phyloP scores from a whole-genome alignment of 352 stramenopile genomes.

The Thalassiosira livingstoniorum region DNA sequence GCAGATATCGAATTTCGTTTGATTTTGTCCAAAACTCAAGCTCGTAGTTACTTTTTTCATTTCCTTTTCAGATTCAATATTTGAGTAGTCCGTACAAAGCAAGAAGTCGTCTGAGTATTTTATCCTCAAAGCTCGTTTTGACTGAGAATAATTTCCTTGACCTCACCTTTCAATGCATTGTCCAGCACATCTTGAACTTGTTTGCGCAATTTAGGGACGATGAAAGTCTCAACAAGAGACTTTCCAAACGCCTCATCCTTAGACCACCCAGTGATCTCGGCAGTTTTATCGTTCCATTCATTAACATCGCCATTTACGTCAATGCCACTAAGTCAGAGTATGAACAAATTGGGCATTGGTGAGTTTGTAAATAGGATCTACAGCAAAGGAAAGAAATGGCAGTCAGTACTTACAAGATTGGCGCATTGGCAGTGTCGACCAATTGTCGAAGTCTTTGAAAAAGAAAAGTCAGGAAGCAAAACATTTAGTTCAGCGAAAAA shows the following conservation, averaged over 20 bases:
- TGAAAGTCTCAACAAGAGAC: slow-evolving; percentile 87
- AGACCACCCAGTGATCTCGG: slow-evolving; percentile 22
- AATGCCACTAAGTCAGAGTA: no score
- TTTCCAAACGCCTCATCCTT: slow-evolving; percentile 88
- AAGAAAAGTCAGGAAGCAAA: no score
- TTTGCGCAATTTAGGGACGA: slow-evolving; percentile 85
- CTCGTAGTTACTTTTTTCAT: no score
- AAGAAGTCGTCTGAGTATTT: no score
- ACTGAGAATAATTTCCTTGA: slow-evolving; percentile 6
- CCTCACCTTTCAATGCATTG: slow-evolving; percentile 33
- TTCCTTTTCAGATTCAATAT: no score
- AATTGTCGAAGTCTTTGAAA: slow-evolving; percentile 49
- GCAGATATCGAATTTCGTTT: no score
- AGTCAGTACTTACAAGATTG: slow-evolving; percentile 58
- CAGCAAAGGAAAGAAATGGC: background rate
- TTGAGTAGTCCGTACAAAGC: no score
- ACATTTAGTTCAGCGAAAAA: no score
- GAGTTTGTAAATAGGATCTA: background rate
- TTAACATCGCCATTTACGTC: slow-evolving; percentile 89
- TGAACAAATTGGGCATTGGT: no score
- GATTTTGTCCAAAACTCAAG: no score
- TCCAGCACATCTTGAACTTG: background rate
- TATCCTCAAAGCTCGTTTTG: no score
- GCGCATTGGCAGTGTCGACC: slow-evolving; percentile 55
- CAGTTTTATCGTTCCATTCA: slow-evolving; percentile 68